Conservation (phyloP, 2,329 filamentous ascomycete species). For the Cladosporium sp. region DNA sequence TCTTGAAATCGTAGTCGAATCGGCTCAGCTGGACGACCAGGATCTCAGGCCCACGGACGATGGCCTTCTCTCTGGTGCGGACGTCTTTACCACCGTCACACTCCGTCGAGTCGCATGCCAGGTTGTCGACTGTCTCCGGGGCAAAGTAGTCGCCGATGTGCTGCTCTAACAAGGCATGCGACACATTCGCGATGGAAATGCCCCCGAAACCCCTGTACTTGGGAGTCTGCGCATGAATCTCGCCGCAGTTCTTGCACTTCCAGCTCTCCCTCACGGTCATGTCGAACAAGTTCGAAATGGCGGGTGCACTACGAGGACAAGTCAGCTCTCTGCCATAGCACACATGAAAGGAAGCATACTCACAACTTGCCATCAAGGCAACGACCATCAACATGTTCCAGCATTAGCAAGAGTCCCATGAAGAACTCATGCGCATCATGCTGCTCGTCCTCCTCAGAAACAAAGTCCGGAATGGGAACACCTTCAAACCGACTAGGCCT, state of each 20-base stretch:
- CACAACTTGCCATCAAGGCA: background rate
- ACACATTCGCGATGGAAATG: no score
- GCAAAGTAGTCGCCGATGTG: no score
- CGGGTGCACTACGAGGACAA: background rate
- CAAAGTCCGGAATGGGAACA: no score
- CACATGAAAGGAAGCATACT: background rate
- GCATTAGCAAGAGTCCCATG: conserved; percentile 2
- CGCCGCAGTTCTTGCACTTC: background rate
- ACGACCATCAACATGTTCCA: background rate
- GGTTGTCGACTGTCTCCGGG: background rate
- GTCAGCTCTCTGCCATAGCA: background rate
- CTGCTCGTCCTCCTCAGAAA: background rate
- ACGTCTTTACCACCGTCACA: background rate
- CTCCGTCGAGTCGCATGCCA: background rate
- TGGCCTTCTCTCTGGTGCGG: background rate
- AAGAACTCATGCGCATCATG: conserved; percentile 15
- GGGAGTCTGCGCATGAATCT: background rate
- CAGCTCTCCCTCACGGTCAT: background rate
- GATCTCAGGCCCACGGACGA: conserved; percentile 13
- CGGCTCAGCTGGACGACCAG: conserved; percentile 14
- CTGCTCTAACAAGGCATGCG: no score
- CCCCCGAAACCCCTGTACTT: no score
- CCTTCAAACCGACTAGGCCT: no score
- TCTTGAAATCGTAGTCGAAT: background rate
- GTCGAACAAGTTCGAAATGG: background rate